Percentiles rank a stretch among this genome's conserved stretches.
These are phyloP conservation scores for Tubosaeta sp. DNA, from an alignment of 768 basidiomycete genomes.

Conservation along the genomic window DNA sequence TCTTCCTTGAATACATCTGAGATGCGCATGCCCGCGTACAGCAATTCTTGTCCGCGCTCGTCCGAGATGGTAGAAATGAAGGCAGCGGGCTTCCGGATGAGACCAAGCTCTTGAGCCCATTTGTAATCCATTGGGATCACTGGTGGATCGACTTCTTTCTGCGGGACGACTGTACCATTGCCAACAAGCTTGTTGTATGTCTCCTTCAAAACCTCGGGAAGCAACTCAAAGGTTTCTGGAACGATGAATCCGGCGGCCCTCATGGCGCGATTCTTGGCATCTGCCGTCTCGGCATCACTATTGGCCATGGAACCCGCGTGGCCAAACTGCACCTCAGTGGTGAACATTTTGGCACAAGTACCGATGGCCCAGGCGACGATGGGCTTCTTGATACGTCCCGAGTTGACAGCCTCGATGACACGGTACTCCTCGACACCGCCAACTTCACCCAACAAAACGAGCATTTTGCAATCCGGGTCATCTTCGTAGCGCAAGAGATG, in stretches of 20 bases:
- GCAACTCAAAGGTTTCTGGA: slow-evolving; percentile 95
- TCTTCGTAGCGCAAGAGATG: slow-evolving; percentile 96
- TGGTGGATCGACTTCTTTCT: slow-evolving; percentile 83
- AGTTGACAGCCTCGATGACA: slow-evolving; percentile 96
- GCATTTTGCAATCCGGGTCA: slow-evolving; percentile 98
- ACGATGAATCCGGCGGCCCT: slow-evolving; percentile 92
- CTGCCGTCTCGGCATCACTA: slow-evolving; percentile 95
- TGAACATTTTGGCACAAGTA: slow-evolving; percentile 99
- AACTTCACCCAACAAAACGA: slow-evolving; percentile 97
- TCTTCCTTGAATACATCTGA: slow-evolving; percentile 98
- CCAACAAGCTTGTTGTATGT: slow-evolving; percentile 81
- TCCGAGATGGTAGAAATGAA: slow-evolving; percentile 99
- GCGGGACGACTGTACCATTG: slow-evolving; percentile 60
- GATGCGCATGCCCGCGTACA: slow-evolving; percentile 99
- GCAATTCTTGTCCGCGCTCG: slow-evolving; percentile 96
- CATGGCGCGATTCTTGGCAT: slow-evolving; percentile 97
- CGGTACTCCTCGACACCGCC: slow-evolving; percentile 99
- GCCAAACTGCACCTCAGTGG: slow-evolving; percentile 98
- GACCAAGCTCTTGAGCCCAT: slow-evolving; percentile 97
- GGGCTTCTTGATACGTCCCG: slow-evolving; percentile 92
- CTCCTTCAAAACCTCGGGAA: slow-evolving; percentile 78
- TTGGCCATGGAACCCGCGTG: slow-evolving; percentile 99
- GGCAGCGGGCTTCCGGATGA: slow-evolving; percentile 97
- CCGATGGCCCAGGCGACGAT: slow-evolving; percentile 99
- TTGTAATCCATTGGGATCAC: slow-evolving; percentile 99